phyloP scores from a whole-genome alignment of 2,329 filamentous ascomycete species.

The Nothophaeocryptopus gaeumannii region DNA sequence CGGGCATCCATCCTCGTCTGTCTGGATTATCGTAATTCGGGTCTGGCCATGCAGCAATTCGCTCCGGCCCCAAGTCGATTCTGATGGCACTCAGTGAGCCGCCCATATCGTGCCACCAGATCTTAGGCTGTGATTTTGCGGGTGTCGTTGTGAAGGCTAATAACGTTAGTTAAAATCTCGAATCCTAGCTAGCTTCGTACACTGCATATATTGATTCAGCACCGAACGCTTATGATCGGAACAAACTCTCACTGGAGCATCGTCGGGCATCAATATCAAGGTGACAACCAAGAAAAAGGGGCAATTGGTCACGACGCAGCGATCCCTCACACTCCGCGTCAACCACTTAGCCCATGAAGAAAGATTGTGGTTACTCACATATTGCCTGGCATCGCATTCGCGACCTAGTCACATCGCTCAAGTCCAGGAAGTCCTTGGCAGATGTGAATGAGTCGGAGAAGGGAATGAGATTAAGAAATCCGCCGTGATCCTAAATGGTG shows the following conservation, averaged over 20 bases:
- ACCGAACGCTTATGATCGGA: too few species aligned
- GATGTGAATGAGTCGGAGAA: background rate
- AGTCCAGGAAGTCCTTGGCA: background rate
- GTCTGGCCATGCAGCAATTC: conserved; percentile 13
- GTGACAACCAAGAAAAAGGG: background rate
- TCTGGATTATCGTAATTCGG: conserved; percentile 30
- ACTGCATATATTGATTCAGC: conserved; percentile 6
- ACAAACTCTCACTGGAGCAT: background rate
- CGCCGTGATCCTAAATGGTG: conserved; percentile 1
- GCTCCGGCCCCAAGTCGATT: conserved; percentile 8
- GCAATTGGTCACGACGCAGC: background rate
- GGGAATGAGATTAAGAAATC: background rate
- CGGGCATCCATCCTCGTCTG: conserved; percentile 32
- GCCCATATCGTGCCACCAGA: too few species aligned
- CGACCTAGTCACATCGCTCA: background rate
- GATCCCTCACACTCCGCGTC: too few species aligned
- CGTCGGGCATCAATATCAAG: background rate
- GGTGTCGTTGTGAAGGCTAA: background rate
- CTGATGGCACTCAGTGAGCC: background rate
- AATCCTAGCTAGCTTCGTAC: background rate
- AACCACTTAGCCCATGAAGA: background rate
- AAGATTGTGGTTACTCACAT: background rate
- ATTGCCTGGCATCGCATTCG: conserved; percentile 9
- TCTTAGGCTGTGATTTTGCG: too few species aligned
- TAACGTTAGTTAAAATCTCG: background rate